Conservation (phyloP, 2,329 filamentous ascomycete species). For the Helminthosporium solani region DNA sequence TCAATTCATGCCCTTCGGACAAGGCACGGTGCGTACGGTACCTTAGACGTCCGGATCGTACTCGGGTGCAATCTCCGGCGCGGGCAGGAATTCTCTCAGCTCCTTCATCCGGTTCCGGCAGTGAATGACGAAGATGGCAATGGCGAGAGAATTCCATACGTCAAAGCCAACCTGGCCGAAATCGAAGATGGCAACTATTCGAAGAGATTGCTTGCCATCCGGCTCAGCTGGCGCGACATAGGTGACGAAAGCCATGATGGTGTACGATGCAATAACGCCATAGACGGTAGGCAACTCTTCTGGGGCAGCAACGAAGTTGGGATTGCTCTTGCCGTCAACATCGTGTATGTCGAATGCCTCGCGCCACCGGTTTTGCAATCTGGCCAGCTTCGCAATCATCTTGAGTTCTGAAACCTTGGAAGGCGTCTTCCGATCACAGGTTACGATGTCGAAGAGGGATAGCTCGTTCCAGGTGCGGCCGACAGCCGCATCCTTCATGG, state of each 20-base stretch:
- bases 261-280: conserved; percentile 56
- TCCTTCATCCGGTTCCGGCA: conserved; percentile 53
- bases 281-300: conserved; percentile 52
- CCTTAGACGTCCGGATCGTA: conserved; percentile 29
- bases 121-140: conserved; percentile 58
- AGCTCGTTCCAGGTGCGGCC: conserved; percentile 37
- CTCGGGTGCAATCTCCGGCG: conserved; percentile 10
- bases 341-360: conserved; percentile 33
- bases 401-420: conserved; percentile 44
- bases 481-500: conserved; percentile 51
- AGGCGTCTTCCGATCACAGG: conserved; percentile 42
- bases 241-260: conserved; percentile 55
- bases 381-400: conserved; percentile 47
- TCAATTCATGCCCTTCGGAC: no score
- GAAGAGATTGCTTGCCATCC: conserved; percentile 26
- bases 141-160: conserved; percentile 61
- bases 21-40: no score
- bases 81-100: conserved; percentile 42
- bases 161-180: conserved; percentile 55
- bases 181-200: conserved; percentile 55
- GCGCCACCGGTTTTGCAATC: conserved; percentile 47
- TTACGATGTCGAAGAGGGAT: conserved; percentile 50
- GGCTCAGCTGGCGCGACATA: conserved; percentile 44
- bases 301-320: conserved; percentile 10
- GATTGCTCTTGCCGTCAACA: conserved; percentile 6